These are phyloP conservation scores for Gentiana straminea DNA, from an alignment of 257 asterid species.

Conservation along the genomic window DNA sequence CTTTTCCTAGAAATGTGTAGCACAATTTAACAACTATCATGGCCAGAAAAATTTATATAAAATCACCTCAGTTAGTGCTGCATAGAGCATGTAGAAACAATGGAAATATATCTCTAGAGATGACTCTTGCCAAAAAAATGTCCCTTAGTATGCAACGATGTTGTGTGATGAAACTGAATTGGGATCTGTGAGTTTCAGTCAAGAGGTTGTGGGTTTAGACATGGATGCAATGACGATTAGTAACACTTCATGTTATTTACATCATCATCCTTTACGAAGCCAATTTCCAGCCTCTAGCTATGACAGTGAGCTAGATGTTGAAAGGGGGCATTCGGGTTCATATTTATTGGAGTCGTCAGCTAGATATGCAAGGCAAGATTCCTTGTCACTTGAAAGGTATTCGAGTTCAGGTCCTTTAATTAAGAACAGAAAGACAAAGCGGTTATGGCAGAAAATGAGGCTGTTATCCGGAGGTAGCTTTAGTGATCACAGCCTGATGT, in stretches of 20 bases:
- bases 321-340: slow-evolving; percentile 61
- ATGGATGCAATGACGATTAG: too few relatives aligned
- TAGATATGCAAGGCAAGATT: slow-evolving; percentile 21
- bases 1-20: too few relatives aligned
- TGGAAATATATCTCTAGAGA: too few relatives aligned
- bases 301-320: slow-evolving; percentile 44
- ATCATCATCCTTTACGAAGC: slow-evolving; percentile 25
- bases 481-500: slow-evolving; percentile 55
- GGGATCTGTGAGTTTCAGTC: slow-evolving; percentile 36
- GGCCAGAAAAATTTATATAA: too few relatives aligned
- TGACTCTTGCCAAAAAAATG: too few relatives aligned
- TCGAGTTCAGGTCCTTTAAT: slow-evolving; percentile 72
- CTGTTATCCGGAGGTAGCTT: slow-evolving; percentile 47
- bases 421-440: slow-evolving; percentile 33
- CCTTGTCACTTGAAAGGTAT: slow-evolving; percentile 55
- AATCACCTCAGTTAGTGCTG: too few relatives aligned
- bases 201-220: slow-evolving; percentile 32
- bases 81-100: too few relatives aligned
- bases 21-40: too few relatives aligned
- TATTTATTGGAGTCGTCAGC: slow-evolving; percentile 46
- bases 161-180: slow-evolving; percentile 41
- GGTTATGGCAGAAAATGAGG: slow-evolving; percentile 60
- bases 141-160: slow-evolving; percentile 65
- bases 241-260: slow-evolving; percentile 14
- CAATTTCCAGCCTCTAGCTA: slow-evolving; percentile 38